A percentile compares a stretch with the other conserved stretches of the same genome.
Evolutionary conservation across 164 flowering plant genomes (phyloP).

Genomic region (Nymphaea thermarum): DNA sequence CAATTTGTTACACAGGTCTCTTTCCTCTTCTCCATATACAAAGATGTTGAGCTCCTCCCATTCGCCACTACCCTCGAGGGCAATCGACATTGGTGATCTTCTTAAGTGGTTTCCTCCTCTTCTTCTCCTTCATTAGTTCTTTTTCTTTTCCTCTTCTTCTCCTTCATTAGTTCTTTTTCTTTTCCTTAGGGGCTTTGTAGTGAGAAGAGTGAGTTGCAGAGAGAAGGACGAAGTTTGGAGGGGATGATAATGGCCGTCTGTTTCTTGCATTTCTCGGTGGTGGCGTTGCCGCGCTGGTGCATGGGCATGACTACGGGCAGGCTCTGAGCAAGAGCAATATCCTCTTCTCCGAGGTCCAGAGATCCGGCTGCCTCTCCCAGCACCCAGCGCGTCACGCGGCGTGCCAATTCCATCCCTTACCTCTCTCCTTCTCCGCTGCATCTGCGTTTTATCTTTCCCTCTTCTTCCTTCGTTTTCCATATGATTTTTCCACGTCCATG

Average conservation of each 20-base stretch:
- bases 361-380: conserved; percentile 80
- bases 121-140: no score
- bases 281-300: conserved; percentile 28
- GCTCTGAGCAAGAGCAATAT: conserved; percentile 70
- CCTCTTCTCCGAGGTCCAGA: conserved; percentile 90
- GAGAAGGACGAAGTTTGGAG: neutral
- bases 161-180: neutral
- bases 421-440: neutral
- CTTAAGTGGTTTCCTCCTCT: conserved; percentile 9
- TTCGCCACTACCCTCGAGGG: conserved; percentile 8
- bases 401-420: conserved; percentile 38
- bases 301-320: conserved; percentile 69
- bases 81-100: conserved; percentile 17
- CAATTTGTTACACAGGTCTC: neutral
- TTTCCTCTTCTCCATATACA: conserved; percentile 27
- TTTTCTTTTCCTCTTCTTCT: conserved; percentile 5
- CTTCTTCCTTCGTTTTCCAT: neutral
- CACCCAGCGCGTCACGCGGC: conserved; percentile 77
- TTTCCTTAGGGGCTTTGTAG: neutral
- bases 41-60: conserved; percentile 7
- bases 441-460: neutral
- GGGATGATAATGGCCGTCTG: conserved; percentile 10
- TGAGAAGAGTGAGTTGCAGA: neutral
- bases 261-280: conserved; percentile 25
- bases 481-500: neutral